These are phyloP conservation scores for Calcarisporium arbuscula DNA, from an alignment of 2,329 filamentous ascomycete species.

Conservation along the genomic window DNA sequence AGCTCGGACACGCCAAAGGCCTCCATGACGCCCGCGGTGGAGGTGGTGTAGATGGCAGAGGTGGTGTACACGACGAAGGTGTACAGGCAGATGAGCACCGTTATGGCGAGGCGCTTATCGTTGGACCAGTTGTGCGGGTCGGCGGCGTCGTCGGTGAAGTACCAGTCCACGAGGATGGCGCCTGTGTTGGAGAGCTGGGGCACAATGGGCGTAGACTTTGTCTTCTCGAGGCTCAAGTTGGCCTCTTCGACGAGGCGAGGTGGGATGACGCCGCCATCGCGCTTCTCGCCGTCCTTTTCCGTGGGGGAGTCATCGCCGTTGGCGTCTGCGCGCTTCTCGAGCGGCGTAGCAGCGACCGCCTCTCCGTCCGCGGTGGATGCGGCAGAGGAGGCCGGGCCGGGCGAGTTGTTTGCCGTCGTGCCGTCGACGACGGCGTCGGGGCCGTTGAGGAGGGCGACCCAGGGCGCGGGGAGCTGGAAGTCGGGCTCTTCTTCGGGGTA, in stretches of 20 bases:
- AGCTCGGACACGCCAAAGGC: slow-evolving; percentile 46
- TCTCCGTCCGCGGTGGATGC: slow-evolving; percentile 17
- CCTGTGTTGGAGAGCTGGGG: slow-evolving; percentile 43
- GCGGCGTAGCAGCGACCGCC: slow-evolving; percentile 5
- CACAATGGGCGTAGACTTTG: slow-evolving; percentile 41
- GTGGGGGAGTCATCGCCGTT: slow-evolving; percentile 7
- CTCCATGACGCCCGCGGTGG: slow-evolving; percentile 39
- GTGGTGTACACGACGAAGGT: slow-evolving; percentile 54
- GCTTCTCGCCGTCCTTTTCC: slow-evolving; percentile 7
- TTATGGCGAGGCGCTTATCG: slow-evolving; percentile 33
- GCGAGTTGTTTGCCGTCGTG: slow-evolving; percentile 9
- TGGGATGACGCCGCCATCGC: slow-evolving; percentile 1
- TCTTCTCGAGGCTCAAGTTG: slow-evolving; percentile 30
- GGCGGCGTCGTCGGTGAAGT: slow-evolving; percentile 46
- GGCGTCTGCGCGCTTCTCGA: neutral
- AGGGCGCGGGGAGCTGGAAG: slow-evolving; percentile 43
- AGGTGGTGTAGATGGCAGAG: slow-evolving; percentile 41
- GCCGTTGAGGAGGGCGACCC: slow-evolving; percentile 28
- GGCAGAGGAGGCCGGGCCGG: slow-evolving; percentile 14
- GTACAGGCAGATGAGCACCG: slow-evolving; percentile 45
- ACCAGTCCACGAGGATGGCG: slow-evolving; percentile 47
- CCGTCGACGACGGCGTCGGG: slow-evolving; percentile 13
- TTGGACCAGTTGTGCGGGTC: slow-evolving; percentile 52
- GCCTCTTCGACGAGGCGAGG: slow-evolving; percentile 20
- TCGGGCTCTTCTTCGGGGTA: slow-evolving; percentile 54